Base-by-base conservation (phyloP, 345 rosid genomes). In the Ceriops decandra region DNA sequence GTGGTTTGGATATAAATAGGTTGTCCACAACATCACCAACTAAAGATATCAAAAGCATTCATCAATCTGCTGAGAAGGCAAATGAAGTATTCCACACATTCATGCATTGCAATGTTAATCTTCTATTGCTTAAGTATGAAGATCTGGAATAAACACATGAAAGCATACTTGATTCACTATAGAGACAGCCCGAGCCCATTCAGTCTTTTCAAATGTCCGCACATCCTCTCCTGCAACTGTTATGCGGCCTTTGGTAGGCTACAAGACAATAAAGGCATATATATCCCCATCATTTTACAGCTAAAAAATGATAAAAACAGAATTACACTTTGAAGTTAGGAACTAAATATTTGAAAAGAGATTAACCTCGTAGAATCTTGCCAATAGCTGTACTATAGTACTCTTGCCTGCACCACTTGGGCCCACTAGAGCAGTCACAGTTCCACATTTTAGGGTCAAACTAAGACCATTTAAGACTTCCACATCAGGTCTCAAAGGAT, bases 391-490 rank as follows among this genome's bases (percentile, higher is more conserved):
- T 69, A 93, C 97, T 72, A 93, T 74, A 36, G 98, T 93, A 75
- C 97, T 93, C 80, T 93, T 93, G 33, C 98, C 98, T 26, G 98
- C 91, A 77, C 98, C 98, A 72, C 98, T 93, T 69, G 96, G 74
- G 56, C 98, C 98, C 66, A 93, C 98, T 66, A 93, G 81, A 69
- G 98, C 98, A 65, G 95, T 93, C 71, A 91, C 88, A 38, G 92
- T 85, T 77, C 98, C 97, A 65, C 80, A 81, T 67, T 85, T 89
- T 31, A 93, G 83, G 3, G 84, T 85, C 74, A 93, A 81, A 78
- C 73, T 83, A 69, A 93, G 84, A 69, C 88, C 92, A 66, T 73
- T 87, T 58, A 93, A 80, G 64, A 93, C 86, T 83, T 85, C 86
- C 61, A 84, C 88, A 60, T 85, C 95, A 21, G 96, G 95, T 68